These are phyloP conservation scores for Halteria grandinella DNA, from an alignment of 73 alveolate species.

Conservation along the genomic window DNA sequence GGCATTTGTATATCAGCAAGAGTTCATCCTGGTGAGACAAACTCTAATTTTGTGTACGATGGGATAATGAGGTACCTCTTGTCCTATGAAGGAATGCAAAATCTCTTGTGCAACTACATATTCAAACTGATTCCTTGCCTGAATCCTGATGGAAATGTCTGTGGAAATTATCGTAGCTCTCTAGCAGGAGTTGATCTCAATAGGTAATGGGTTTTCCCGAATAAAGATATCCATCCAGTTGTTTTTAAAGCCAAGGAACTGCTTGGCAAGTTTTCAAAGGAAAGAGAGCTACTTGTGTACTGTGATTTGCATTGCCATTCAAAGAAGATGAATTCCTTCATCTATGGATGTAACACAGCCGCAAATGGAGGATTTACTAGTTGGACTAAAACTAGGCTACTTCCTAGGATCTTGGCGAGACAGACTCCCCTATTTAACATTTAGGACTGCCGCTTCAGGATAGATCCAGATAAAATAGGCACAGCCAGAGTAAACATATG, in stretches of 20 bases:
- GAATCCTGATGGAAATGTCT: constrained; percentile 90
- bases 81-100: constrained; percentile 57
- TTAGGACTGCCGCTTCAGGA: constrained; percentile 68
- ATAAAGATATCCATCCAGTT: constrained; percentile 81
- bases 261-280: constrained; percentile 65
- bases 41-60: constrained; percentile 70
- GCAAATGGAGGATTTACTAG: constrained; percentile 72
- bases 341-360: constrained; percentile 78
- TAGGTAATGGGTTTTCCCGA: constrained; percentile 85
- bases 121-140: constrained; percentile 84
- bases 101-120: constrained; percentile 68
- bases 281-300: constrained; percentile 69
- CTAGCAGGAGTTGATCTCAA: constrained; percentile 90
- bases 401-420: constrained; percentile 57
- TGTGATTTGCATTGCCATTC: constrained; percentile 85
- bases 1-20: constrained; percentile 82
- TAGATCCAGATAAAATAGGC: constrained; percentile 59
- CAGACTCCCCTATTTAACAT: constrained; percentile 41
- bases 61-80: constrained; percentile 73
- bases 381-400: constrained; percentile 59
- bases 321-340: constrained; percentile 74
- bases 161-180: constrained; percentile 85
- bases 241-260: constrained; percentile 75
- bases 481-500: constrained; percentile 79
- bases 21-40: constrained; percentile 92